Conservation (phyloP, 2,329 filamentous ascomycete species). For the Fusarium azukiicola region DNA sequence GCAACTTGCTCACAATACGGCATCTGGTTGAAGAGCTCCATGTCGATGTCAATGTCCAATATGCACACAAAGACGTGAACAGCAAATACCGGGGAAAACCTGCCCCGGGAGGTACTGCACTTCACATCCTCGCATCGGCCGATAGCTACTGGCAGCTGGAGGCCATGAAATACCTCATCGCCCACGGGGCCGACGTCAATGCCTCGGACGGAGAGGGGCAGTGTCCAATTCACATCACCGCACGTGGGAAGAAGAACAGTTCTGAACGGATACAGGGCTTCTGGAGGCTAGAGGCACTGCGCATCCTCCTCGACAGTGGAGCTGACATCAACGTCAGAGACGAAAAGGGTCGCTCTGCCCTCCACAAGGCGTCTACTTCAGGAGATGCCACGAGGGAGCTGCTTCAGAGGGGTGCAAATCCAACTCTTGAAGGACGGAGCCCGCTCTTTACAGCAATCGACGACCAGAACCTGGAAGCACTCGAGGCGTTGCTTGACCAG, state of each 20-base stretch:
- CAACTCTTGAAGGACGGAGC: neutral
- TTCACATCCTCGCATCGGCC: slow-evolving; percentile 45
- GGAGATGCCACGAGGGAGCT: slow-evolving; percentile 31
- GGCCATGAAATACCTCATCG: slow-evolving; percentile 40
- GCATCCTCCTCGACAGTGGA: slow-evolving; percentile 42
- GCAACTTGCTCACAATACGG: slow-evolving; percentile 41
- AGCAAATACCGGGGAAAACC: neutral
- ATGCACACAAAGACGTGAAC: neutral
- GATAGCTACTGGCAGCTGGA: slow-evolving; percentile 44
- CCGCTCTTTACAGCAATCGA: slow-evolving; percentile 43
- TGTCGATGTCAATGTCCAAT: slow-evolving; percentile 39
- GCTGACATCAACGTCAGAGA: slow-evolving; percentile 44
- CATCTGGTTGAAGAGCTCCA: slow-evolving; percentile 39
- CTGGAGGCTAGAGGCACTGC: slow-evolving; percentile 32
- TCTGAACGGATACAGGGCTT: neutral
- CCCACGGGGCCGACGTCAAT: slow-evolving; percentile 37
- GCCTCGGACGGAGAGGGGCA: slow-evolving; percentile 1
- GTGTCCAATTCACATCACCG: slow-evolving; percentile 46
- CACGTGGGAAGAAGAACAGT: neutral
- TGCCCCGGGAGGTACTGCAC: slow-evolving; percentile 33
- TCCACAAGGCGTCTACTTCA: slow-evolving; percentile 35
- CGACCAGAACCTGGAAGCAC: slow-evolving; percentile 21
- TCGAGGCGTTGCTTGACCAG: slow-evolving; percentile 41
- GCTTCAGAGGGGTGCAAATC: slow-evolving; percentile 35
- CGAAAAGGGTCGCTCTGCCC: neutral